Evolutionary conservation across 1,284 basidiomycete genomes (phyloP).

Genomic region (Puccinia horiana): DNA sequence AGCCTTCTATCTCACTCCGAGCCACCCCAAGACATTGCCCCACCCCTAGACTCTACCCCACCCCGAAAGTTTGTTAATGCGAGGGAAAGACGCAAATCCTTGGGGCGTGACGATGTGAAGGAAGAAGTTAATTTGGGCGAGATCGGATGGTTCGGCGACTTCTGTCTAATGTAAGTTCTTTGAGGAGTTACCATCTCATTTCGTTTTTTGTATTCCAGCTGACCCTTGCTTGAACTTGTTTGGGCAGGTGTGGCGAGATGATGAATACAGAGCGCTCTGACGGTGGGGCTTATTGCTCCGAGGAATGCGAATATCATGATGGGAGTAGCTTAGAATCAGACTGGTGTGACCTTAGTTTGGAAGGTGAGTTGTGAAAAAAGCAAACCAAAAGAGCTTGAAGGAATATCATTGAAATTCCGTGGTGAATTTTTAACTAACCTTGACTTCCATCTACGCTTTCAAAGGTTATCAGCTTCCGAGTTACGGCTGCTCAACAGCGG

Average conservation of each 20-base stretch:
- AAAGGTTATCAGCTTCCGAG: constrained; percentile 25
- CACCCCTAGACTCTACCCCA: neutral
- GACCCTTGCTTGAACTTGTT: neutral
- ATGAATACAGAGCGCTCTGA: neutral
- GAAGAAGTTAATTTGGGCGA: neutral
- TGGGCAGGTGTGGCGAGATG: constrained; percentile 12
- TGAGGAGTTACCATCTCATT: too few species aligned
- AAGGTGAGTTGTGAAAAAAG: neutral
- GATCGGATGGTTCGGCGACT: neutral
- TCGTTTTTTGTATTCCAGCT: neutral
- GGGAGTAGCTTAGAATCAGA: neutral
- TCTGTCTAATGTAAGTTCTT: constrained; percentile 2
- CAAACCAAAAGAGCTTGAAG: too few species aligned
- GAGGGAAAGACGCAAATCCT: neutral
- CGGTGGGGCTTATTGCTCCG: constrained; percentile 14
- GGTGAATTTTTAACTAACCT: too few species aligned
- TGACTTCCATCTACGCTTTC: too few species aligned
- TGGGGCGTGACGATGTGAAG: neutral
- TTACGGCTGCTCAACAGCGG: neutral
- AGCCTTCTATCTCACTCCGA: too few species aligned
- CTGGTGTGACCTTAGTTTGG: constrained; percentile 13
- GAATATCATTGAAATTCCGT: too few species aligned
- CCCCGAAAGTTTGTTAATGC: neutral
- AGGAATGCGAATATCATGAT: constrained; percentile 20
- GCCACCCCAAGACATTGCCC: too few species aligned